Evolutionary conservation across 2,329 filamentous ascomycete species (phyloP).

Genomic region (Xylariaceae sp.): DNA sequence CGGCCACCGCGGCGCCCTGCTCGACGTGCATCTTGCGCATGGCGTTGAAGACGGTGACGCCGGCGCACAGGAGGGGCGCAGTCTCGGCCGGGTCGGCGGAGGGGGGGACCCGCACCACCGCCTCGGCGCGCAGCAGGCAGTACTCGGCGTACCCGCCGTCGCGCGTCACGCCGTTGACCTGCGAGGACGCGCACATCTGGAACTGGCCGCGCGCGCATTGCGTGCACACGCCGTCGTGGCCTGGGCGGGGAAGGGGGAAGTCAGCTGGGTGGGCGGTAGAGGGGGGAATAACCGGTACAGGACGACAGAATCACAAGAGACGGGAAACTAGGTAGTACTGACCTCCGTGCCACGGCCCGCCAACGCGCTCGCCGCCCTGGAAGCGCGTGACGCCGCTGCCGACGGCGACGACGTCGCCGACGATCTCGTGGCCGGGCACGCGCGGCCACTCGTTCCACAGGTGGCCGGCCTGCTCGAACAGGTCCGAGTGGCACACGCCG

Average conservation of each 20-base stretch:
- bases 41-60: constrained; percentile 56
- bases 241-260: constrained; percentile 25
- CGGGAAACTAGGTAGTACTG: constrained; percentile 18
- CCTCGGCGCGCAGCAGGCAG: constrained; percentile 51
- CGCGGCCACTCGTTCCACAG: constrained; percentile 53
- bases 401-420: constrained; percentile 58
- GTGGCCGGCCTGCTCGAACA: constrained; percentile 35
- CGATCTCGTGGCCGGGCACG: constrained; percentile 63
- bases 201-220: constrained; percentile 55
- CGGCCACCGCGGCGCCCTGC: constrained; percentile 45
- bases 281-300: no score
- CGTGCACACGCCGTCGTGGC: constrained; percentile 54
- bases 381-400: constrained; percentile 50
- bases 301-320: no score
- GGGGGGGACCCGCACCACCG: constrained; percentile 47
- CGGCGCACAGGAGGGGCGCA: constrained; percentile 57
- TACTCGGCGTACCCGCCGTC: constrained; percentile 66
- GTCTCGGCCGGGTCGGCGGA: constrained; percentile 44
- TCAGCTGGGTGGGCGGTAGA: no score
- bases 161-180: constrained; percentile 56
- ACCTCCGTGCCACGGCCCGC: constrained; percentile 62
- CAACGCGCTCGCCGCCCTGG: constrained; percentile 58
- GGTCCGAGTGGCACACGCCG: constrained; percentile 63
- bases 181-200: constrained; percentile 59
- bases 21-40: constrained; percentile 47